A percentile compares a stretch with the other conserved stretches of the same genome.
Conservation (phyloP, 2,329 filamentous ascomycete genomes). For the Fusarium austroafricanum region DNA sequence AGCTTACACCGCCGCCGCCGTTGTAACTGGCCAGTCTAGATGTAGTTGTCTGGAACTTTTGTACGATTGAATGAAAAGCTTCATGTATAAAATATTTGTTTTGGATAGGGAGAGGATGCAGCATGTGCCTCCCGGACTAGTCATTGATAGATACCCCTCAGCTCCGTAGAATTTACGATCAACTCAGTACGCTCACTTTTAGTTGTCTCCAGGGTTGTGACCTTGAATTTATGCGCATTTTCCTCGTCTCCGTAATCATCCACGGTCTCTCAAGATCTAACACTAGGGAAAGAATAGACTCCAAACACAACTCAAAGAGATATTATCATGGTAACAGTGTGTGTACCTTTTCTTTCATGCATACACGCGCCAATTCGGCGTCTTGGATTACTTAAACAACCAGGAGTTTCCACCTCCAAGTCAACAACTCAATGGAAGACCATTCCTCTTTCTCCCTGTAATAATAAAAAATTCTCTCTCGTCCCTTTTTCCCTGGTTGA, state of each 20-base stretch:
- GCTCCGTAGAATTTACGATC: constrained; percentile 39
- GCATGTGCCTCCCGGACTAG: background rate
- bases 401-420: constrained; percentile 23
- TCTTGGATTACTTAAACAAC: constrained; percentile 40
- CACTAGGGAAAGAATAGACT: background rate
- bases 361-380: constrained; percentile 36
- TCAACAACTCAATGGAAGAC: constrained; percentile 16
- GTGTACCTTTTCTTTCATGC: constrained; percentile 31
- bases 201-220: background rate
- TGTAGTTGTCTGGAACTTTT: background rate
- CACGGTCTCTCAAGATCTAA: background rate
- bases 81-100: constrained; percentile 7
- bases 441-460: constrained; percentile 16
- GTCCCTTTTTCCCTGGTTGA: constrained; percentile 34
- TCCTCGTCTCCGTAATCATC: no score
- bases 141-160: constrained; percentile 44
- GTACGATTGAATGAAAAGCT: constrained; percentile 20
- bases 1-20: constrained; percentile 14
- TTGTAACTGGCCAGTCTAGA: background rate
- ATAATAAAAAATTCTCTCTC: constrained; percentile 15
- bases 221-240: no score
- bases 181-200: background rate
- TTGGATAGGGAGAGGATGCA: constrained; percentile 4
- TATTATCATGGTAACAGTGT: constrained; percentile 20
- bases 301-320: background rate